Evolutionary conservation across 2,329 filamentous ascomycete genomes (phyloP).

Genomic region (Clonostachys chloroleuca): DNA sequence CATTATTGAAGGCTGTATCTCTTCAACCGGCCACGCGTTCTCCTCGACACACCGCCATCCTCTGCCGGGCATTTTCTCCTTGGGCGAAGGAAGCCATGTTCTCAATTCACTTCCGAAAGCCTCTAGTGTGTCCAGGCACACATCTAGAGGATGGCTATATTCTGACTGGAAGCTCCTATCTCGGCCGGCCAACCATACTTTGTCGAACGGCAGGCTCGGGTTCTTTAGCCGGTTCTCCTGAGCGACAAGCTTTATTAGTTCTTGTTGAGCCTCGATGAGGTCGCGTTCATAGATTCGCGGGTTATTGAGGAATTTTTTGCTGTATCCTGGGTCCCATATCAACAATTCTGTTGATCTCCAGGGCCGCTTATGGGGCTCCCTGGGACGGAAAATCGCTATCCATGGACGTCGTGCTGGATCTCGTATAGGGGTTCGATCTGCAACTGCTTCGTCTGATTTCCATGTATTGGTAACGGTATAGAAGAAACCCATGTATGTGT

Average conservation of each 20-base stretch:
- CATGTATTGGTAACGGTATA: conserved; percentile 30
- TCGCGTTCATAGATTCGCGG: conserved; percentile 18
- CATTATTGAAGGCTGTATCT: no score
- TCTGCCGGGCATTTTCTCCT: conserved; percentile 13
- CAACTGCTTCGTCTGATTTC: not conserved
- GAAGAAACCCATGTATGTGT: conserved; percentile 35
- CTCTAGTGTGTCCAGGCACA: conserved; percentile 30
- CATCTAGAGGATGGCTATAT: conserved; percentile 29
- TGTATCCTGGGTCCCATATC: conserved; percentile 44
- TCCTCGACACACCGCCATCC: conserved; percentile 31
- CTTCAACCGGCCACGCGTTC: not conserved
- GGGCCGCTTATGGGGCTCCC: conserved; percentile 23
- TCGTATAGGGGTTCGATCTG: no score
- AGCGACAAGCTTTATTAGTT: conserved; percentile 31
- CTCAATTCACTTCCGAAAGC: conserved; percentile 22
- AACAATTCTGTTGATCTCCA: conserved; percentile 39
- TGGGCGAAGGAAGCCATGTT: conserved; percentile 25
- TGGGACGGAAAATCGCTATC: conserved; percentile 42
- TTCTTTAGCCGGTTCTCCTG: conserved; percentile 21
- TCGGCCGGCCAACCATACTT: conserved; percentile 39
- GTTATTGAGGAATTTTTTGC: conserved; percentile 11
- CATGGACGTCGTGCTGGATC: conserved; percentile 36
- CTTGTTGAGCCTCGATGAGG: conserved; percentile 39
- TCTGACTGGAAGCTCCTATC: conserved; percentile 11
- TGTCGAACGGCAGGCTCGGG: conserved; percentile 22